A percentile compares a stretch with the other conserved stretches of the same genome.
Evolutionary conservation across 768 basidiomycete genomes (phyloP).

Genomic region (Podaxis sp.): DNA sequence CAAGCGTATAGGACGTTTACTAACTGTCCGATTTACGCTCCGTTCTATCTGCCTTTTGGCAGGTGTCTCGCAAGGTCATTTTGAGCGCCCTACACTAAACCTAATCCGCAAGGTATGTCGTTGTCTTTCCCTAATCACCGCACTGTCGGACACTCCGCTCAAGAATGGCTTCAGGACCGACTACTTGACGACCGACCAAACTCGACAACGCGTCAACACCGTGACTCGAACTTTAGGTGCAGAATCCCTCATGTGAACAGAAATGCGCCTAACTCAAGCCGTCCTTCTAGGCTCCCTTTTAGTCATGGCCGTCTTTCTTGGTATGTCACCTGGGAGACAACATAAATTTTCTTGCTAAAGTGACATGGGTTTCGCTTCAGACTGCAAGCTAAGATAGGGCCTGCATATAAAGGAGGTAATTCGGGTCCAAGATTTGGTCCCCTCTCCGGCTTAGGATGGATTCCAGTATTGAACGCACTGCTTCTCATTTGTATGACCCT

Average conservation of each 20-base stretch:
- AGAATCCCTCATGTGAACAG: neutral
- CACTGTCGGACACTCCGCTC: neutral
- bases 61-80: too few relatives aligned
- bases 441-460: neutral
- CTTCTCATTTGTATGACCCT: conserved; percentile 2
- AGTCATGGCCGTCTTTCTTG: neutral
- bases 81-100: too few relatives aligned
- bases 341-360: neutral
- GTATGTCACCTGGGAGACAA: neutral
- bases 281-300: neutral
- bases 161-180: neutral
- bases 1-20: too few relatives aligned
- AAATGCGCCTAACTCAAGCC: neutral
- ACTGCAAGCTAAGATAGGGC: neutral
- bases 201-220: neutral
- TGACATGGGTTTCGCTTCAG: neutral
- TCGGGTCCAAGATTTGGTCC: neutral
- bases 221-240: neutral
- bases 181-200: neutral
- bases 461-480: neutral
- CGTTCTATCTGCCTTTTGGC: too few relatives aligned
- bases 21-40: too few relatives aligned
- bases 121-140: neutral
- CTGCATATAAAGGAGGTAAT: neutral
- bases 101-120: too few relatives aligned